A percentile compares a stretch with the other conserved stretches of the same genome.
These are phyloP conservation scores for Thyridium curvatum DNA, from an alignment of 2,329 filamentous ascomycete genomes.

Conservation along the genomic window DNA sequence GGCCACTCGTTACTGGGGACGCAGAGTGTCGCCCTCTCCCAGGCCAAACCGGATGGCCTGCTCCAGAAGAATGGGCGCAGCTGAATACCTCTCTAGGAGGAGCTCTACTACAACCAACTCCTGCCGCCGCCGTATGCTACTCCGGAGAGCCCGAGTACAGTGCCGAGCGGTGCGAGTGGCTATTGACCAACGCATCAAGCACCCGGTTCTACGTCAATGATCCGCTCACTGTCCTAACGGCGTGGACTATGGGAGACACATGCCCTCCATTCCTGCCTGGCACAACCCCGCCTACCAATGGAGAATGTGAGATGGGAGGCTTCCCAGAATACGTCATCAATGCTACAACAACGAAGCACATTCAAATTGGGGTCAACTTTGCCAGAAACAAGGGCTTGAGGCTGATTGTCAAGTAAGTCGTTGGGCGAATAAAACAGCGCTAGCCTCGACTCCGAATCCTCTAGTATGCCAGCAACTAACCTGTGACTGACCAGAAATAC, in stretches of 20 bases:
- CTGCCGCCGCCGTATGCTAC: constrained; percentile 27
- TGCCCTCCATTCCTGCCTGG: constrained; percentile 17
- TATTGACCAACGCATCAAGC: constrained; percentile 16
- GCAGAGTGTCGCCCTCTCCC: constrained; percentile 22
- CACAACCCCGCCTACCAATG: too few species aligned
- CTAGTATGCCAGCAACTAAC: background rate
- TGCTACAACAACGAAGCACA: constrained; percentile 25
- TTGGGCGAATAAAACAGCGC: background rate
- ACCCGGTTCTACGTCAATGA: constrained; percentile 22
- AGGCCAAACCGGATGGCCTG: constrained; percentile 21
- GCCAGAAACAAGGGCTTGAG: constrained; percentile 29
- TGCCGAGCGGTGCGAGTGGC: constrained; percentile 18
- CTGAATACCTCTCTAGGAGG: constrained; percentile 21
- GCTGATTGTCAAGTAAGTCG: constrained; percentile 25
- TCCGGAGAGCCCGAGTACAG: constrained; percentile 17
- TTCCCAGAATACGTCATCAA: constrained; percentile 31
- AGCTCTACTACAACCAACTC: constrained; percentile 24
- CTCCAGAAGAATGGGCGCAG: constrained; percentile 16
- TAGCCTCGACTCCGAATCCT: background rate
- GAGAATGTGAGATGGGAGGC: constrained; percentile 15
- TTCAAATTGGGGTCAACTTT: constrained; percentile 33
- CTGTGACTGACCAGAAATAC: constrained; percentile 22
- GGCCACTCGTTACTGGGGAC: constrained; percentile 12
- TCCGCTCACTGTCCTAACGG: constrained; percentile 20
- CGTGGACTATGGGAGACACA: constrained; percentile 28